These are phyloP conservation scores for Peronospora destructor DNA, from an alignment of 352 stramenopile genomes.

Conservation along the genomic window DNA sequence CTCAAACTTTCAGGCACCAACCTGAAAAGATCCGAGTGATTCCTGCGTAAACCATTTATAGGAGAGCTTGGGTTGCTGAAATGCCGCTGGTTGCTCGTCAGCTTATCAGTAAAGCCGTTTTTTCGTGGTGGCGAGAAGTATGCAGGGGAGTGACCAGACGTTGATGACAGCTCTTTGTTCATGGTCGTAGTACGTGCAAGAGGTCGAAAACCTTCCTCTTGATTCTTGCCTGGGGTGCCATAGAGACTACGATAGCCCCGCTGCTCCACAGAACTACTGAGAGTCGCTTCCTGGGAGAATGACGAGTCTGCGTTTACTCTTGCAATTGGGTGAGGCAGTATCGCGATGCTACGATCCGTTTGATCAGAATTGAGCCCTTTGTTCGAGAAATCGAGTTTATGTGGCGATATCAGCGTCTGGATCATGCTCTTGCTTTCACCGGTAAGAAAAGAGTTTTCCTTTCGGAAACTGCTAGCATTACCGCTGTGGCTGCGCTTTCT, in stretches of 20 bases:
- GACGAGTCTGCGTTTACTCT: slow-evolving; percentile 11
- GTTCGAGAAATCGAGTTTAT: slow-evolving; percentile 21
- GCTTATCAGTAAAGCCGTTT: slow-evolving; percentile 4
- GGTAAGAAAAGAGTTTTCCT: slow-evolving; percentile 13
- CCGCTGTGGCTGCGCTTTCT: slow-evolving; percentile 23
- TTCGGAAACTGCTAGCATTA: slow-evolving; percentile 14
- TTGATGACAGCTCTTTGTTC: slow-evolving; percentile 18
- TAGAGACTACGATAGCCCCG: slow-evolving; percentile 8
- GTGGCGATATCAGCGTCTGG: slow-evolving; percentile 36
- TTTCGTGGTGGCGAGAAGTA: slow-evolving; percentile 13
- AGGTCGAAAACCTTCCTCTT: slow-evolving; percentile 23
- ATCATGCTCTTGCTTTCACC: slow-evolving; percentile 30
- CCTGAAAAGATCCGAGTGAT: slow-evolving; percentile 34
- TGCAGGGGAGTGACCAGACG: slow-evolving; percentile 9
- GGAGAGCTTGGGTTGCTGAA: slow-evolving; percentile 24
- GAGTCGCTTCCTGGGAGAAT: slow-evolving; percentile 21
- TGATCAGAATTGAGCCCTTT: not conserved
- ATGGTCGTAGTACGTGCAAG: slow-evolving; percentile 29
- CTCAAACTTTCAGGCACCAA: slow-evolving; percentile 16
- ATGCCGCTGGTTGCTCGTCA: slow-evolving; percentile 16
- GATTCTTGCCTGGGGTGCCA: slow-evolving; percentile 19
- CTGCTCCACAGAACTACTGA: slow-evolving; percentile 19
- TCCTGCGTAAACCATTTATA: slow-evolving; percentile 20
- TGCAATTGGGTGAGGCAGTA: slow-evolving; percentile 11
- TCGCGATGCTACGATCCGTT: slow-evolving; percentile 12